These are phyloP conservation scores for Periconia sp. DNA, from an alignment of 2,329 filamentous ascomycete species.

Conservation along the genomic window DNA sequence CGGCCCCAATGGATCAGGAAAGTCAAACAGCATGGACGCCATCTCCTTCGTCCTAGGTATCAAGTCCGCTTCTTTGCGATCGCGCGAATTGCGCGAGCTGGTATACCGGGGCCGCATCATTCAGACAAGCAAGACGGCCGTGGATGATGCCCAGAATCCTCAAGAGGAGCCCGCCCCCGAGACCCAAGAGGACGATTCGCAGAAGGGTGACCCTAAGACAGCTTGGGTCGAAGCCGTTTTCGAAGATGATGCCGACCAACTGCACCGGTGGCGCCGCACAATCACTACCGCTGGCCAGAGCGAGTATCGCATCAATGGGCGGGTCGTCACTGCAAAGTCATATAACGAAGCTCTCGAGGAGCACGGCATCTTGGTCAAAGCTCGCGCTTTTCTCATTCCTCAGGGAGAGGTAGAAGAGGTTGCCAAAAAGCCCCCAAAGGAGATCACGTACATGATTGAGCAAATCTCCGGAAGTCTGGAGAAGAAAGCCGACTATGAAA, in stretches of 20 bases:
- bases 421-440: conserved; percentile 89
- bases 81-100: conserved; percentile 87
- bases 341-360: conserved; percentile 92
- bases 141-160: conserved; percentile 56
- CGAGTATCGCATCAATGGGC: conserved; percentile 97
- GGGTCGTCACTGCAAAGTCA: conserved; percentile 80
- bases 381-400: conserved; percentile 96
- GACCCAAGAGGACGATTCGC: conserved; percentile 55
- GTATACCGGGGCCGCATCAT: conserved; percentile 95
- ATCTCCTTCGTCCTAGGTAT: conserved; percentile 99
- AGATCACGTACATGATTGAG: conserved; percentile 90
- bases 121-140: conserved; percentile 87
- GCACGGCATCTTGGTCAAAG: conserved; percentile 97
- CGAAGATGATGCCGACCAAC: conserved; percentile 92
- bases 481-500: conserved; percentile 91
- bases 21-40: conserved; percentile 99
- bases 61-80: conserved; percentile 96
- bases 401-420: conserved; percentile 98
- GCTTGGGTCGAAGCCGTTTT: conserved; percentile 99
- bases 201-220: conserved; percentile 80
- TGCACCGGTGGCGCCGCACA: conserved; percentile 92
- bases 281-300: conserved; percentile 88
- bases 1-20: conserved; percentile 98
- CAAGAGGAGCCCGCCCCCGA: conserved; percentile 35
- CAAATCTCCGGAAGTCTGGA: conserved; percentile 97